Conservation (phyloP, 2,329 filamentous ascomycete species). For the Colletotrichum tanaceti region DNA sequence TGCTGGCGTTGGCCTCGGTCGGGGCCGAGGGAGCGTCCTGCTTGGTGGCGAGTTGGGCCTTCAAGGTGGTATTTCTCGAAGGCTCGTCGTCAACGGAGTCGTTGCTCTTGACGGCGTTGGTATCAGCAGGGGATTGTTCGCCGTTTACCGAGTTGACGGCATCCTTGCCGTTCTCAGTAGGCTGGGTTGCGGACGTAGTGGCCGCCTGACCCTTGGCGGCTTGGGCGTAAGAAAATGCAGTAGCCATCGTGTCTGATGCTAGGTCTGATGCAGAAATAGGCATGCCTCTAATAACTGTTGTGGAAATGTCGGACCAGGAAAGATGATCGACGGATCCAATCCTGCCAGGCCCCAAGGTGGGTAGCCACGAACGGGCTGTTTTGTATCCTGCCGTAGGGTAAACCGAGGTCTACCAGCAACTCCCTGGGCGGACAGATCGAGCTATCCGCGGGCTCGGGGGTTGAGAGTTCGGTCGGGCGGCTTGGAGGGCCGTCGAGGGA, state of each 20-base stretch:
- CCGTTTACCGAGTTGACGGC: conserved; percentile 44
- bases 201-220: conserved; percentile 84
- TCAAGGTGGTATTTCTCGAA: conserved; percentile 35
- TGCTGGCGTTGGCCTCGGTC: conserved; percentile 42
- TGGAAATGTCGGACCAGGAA: conserved; percentile 29
- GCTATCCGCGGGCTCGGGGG: conserved; percentile 49
- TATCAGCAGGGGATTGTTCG: conserved; percentile 32
- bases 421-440: conserved; percentile 45
- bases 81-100: conserved; percentile 27
- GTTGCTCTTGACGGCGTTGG: conserved; percentile 26
- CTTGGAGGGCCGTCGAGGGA: conserved; percentile 8
- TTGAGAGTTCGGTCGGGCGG: conserved; percentile 13
- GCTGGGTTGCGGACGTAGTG: conserved; percentile 48
- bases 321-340: conserved; percentile 36
- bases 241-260: conserved; percentile 58
- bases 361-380: conserved; percentile 28
- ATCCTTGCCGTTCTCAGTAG: conserved; percentile 46
- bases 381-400: conserved; percentile 23
- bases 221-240: conserved; percentile 90
- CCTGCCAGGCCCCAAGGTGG: conserved; percentile 35
- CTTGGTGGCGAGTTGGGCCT: conserved; percentile 42
- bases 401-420: conserved; percentile 36
- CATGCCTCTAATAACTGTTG: conserved; percentile 35
- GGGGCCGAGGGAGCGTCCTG: conserved; percentile 40
- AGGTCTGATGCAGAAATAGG: conserved; percentile 33